Conservation (phyloP, 225 moss, liverwort and hornwort species). For the Pseudisothecium myosuroides region DNA sequence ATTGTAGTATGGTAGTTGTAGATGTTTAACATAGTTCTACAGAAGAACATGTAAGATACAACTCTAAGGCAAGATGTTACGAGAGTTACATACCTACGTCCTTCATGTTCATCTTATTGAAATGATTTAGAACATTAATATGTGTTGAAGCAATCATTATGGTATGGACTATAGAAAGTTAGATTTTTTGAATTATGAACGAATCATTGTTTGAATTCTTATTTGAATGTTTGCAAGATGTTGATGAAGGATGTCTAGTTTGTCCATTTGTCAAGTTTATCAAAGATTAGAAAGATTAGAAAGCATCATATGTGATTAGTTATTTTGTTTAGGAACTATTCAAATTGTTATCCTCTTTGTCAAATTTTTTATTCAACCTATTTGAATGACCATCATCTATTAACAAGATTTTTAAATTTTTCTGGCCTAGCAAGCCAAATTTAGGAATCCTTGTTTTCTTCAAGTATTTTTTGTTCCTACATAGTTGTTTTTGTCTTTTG, state of each 20-base stretch:
- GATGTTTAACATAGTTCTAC: not conserved
- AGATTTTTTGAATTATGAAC: not conserved
- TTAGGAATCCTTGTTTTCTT: rapidly evolving
- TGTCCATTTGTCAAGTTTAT: not conserved
- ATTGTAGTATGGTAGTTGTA: not conserved
- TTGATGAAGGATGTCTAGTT: too few relatives aligned
- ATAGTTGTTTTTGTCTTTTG: rapidly evolving
- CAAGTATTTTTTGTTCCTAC: not conserved
- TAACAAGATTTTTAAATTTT: rapidly evolving
- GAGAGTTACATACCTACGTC: too few relatives aligned
- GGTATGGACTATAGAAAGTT: not conserved
- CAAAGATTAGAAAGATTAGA: too few relatives aligned
- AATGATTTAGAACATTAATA: not conserved
- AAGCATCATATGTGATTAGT: not conserved
- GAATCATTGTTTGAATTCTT: too few relatives aligned
- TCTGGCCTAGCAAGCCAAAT: not conserved
- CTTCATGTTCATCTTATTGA: not conserved
- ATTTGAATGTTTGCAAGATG: too few relatives aligned
- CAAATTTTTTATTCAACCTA: not conserved
- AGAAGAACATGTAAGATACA: not conserved
- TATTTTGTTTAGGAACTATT: too few relatives aligned
- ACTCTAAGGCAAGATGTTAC: not conserved
- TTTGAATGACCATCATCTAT: not conserved
- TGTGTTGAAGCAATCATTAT: not conserved
- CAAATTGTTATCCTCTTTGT: not conserved